Conservation (phyloP, 1,139 yeast species). For the Magnusiomyces clavatus region DNA sequence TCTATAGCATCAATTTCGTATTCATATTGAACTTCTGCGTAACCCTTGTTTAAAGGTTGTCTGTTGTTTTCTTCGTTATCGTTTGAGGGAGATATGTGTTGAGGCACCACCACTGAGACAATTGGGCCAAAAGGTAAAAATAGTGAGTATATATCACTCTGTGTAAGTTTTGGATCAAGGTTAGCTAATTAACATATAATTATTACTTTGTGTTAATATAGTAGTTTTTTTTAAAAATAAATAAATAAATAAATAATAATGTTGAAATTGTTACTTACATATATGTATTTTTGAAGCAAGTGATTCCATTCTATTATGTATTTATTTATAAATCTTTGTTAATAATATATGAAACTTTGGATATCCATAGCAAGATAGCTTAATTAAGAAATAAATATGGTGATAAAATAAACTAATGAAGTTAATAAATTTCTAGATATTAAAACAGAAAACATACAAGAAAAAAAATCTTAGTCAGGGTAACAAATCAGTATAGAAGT, state of each 20-base stretch:
- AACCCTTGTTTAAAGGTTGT: constrained; percentile 15
- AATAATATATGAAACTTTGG: too few relatives aligned
- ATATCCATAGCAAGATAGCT: too few relatives aligned
- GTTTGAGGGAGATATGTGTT: background rate
- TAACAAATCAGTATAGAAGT: too few relatives aligned
- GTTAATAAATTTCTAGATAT: too few relatives aligned
- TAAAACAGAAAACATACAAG: too few relatives aligned
- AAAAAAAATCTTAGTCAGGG: too few relatives aligned
- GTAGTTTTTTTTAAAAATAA: background rate
- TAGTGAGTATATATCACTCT: constrained; percentile 20
- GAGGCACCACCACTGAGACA: constrained; percentile 20
- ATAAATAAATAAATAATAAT: too few relatives aligned
- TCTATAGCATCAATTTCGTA: constrained; percentile 29
- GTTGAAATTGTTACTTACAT: background rate
- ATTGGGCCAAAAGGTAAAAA: constrained; percentile 35
- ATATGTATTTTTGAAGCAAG: constrained; percentile 2
- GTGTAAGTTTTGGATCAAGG: constrained; percentile 8
- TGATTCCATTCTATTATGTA: constrained; percentile 5
- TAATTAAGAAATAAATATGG: too few relatives aligned
- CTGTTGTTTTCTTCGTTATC: background rate
- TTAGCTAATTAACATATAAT: too few relatives aligned
- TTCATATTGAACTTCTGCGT: constrained; percentile 28
- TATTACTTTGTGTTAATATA: background rate
- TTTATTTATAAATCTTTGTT: too few relatives aligned
- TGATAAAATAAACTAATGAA: background rate